Conservation (phyloP, 768 basidiomycete genomes). For the Multifurca ochricompacta region DNA sequence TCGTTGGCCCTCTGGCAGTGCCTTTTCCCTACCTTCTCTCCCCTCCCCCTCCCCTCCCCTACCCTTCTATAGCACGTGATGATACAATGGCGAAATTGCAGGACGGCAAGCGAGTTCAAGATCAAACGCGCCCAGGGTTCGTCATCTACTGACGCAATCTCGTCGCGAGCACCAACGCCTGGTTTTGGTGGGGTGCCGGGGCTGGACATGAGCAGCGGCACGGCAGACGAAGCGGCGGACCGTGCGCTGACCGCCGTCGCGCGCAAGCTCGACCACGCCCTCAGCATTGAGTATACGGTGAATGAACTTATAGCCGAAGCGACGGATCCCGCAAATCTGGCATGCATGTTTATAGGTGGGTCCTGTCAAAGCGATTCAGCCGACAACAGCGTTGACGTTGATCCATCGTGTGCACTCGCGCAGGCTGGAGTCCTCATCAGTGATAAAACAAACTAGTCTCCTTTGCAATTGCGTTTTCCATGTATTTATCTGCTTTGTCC, state of each 20-base stretch:
- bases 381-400: not conserved
- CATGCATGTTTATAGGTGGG: conserved; percentile 70
- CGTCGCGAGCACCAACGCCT: conserved; percentile 25
- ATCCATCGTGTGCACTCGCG: not conserved
- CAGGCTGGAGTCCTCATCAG: conserved; percentile 39
- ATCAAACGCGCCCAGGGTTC: conserved; percentile 52
- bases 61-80: not conserved
- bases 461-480: not conserved
- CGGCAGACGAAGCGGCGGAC: conserved; percentile 82
- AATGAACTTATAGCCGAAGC: conserved; percentile 90
- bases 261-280: conserved; percentile 71
- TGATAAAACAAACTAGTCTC: not conserved
- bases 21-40: no score
- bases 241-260: conserved; percentile 75
- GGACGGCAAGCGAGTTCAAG: conserved; percentile 76
- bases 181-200: conserved; percentile 34
- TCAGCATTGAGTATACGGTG: conserved; percentile 90
- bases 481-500: not conserved
- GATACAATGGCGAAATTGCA: conserved; percentile 24
- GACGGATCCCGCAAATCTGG: conserved; percentile 66
- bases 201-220: conserved; percentile 56
- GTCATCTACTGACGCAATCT: conserved; percentile 24
- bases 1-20: no score
- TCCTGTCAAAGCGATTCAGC: conserved; percentile 3
- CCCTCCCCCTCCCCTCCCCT: not conserved